Base-by-base conservation (phyloP, 192 early-diverging fungal species). In the Podila epigama region DNA sequence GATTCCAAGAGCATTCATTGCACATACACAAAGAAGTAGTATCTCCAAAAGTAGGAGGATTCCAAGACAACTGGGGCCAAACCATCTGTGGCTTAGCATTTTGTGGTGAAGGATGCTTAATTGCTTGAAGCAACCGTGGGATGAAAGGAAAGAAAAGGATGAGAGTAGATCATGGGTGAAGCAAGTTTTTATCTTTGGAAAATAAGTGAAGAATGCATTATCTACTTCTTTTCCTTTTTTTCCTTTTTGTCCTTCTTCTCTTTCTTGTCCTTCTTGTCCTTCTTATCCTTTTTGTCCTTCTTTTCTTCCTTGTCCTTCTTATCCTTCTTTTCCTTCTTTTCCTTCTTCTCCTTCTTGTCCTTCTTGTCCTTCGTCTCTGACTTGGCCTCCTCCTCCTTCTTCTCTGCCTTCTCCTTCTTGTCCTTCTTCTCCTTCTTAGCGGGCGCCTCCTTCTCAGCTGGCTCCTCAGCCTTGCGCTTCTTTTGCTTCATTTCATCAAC, bases 401-500 rank as follows among this genome's bases (percentile, higher is more conserved):
- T 58, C 34, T 57, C 63, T 36, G 75, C 66, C 51, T 81, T 72
- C 32, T 64, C 66, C 22, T 66, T 73, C 58, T 58, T 63, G n/a
- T 61, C 48, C 73, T 34, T 68, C 53, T 65, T 42, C 40, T 65
- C 53, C 40, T 68, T 57, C 62, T 64, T 54, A 20, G 40, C 15
- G 9, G 25, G 27, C 39, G 57, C 44, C 66, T 51, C 52, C 68
- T 62, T 51, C 13, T 44, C 59, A 25, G 53, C 51, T 0, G 69
- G 56, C 13, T 80, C 61, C 68, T 81, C 51, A 1, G 75, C 53
- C 68, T 82, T 70, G 40, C 66, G 66, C 37, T 79, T 68, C 66
- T 80, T 82, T 25, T 60, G 67, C 64, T 85, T 80, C 44, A 84
- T 60, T 58, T 84, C 77, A 11, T 70, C 80, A 25, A 82, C 67